Base-by-base conservation (phyloP, 139 green algal genomes). In the Picochlorum sp. region DNA sequence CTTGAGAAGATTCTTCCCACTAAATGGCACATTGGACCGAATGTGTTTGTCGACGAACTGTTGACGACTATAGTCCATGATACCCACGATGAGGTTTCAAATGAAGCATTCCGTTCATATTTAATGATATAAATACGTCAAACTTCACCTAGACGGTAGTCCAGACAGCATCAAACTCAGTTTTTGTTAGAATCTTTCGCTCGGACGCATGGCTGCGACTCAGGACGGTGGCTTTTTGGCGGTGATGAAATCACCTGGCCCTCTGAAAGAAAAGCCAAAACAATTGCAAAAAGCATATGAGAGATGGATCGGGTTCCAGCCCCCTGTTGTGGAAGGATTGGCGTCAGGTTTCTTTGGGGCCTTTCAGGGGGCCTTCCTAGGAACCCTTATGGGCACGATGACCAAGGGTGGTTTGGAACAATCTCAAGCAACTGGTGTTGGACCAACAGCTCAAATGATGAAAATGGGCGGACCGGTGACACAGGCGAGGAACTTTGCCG, bases 401-500 rank as follows among this genome's bases (percentile, higher is more conserved):
- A 81, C 79, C 38, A 81, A 76, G 41, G 38, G 23, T 8, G n/a
- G 60, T 23, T 66, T 85, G 61, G 62, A 62, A 16, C 23, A 47
- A 54, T 54, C 47, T 54, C 18, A 54, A 26, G 16, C n/a, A 13
- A 21, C 15, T 54, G 47, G n/a, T 54, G 47, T 54, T 54, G 47
- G 51, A n/a, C 23, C 47, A 26, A 59, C 14, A 23, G 23, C 87
- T 37, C 58, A 68, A 37, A 71, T 70, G 20, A 71, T 90, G 65
- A 74, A 88, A 60, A 69, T 76, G 38, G 86, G 77, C 1, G 82
- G 85, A 2, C 88, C 88, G 0, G 74, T 80, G 75, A 77, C 66
- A 4, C 83, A 93, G 57, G 91, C 91, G 3, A 72, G 84, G n/a
- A 97, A 96, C 61, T 90, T 97, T 72, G 91, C 82, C 6, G 88